A percentile compares a stretch with the other conserved stretches of the same genome.
These are phyloP conservation scores for Pisolithus marmoratus DNA, from an alignment of 768 basidiomycete species.

Conservation along the genomic window DNA sequence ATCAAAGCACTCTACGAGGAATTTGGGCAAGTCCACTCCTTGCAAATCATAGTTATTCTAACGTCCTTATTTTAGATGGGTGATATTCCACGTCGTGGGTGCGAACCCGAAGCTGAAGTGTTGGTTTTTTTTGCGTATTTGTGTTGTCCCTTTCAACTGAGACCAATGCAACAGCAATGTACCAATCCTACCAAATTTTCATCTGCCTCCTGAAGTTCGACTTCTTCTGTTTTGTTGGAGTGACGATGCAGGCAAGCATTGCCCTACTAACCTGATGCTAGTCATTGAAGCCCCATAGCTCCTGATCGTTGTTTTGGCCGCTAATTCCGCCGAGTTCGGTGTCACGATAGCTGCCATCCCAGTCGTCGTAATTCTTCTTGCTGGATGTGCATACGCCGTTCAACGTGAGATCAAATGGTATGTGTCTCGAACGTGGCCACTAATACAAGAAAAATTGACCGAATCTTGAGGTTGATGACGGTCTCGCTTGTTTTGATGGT, in stretches of 20 bases:
- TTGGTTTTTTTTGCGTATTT: constrained; percentile 27
- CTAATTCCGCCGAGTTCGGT: constrained; percentile 69
- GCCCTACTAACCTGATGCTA: neutral
- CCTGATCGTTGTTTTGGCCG: constrained; percentile 67
- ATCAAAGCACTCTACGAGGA: constrained; percentile 68
- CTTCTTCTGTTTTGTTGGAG: constrained; percentile 83
- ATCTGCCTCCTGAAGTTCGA: constrained; percentile 87
- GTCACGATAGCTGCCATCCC: constrained; percentile 82
- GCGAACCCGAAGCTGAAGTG: constrained; percentile 83
- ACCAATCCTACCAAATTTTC: constrained; percentile 82
- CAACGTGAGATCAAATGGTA: constrained; percentile 79
- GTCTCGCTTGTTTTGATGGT: constrained; percentile 71
- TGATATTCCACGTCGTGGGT: constrained; percentile 85
- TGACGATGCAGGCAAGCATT: constrained; percentile 71
- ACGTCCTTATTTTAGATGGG: constrained; percentile 56
- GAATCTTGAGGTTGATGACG: constrained; percentile 52
- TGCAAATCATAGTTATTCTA: neutral
- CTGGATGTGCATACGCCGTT: constrained; percentile 62
- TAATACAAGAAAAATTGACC: neutral
- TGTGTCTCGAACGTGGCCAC: constrained; percentile 10
- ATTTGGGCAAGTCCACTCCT: constrained; percentile 58
- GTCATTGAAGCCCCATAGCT: constrained; percentile 41
- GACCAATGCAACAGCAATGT: constrained; percentile 56
- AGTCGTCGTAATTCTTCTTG: constrained; percentile 61
- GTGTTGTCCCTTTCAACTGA: neutral